Percentiles rank a stretch among this genome's conserved stretches.
Conservation (phyloP, 208 protist species). For the Trypanosoma avium region DNA sequence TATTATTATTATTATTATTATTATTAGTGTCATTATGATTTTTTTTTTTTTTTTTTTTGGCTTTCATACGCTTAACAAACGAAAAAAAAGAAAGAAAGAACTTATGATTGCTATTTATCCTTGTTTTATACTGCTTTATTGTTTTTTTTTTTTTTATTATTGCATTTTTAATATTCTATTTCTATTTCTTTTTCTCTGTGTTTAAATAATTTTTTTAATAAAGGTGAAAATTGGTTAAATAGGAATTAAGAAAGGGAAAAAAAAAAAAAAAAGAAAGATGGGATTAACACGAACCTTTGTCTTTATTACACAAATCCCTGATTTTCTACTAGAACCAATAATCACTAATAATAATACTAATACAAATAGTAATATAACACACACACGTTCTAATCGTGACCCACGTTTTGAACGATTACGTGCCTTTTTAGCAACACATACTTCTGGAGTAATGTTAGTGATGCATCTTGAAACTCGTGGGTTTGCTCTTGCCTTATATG, state of each 20-base stretch:
- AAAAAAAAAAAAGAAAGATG: slow-evolving; percentile 26
- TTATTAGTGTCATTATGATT: too few relatives aligned
- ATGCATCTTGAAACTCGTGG: slow-evolving; percentile 81
- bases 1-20: too few relatives aligned
- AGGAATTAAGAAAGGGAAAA: too few relatives aligned
- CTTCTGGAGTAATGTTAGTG: slow-evolving; percentile 82
- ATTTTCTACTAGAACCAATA: slow-evolving; percentile 67
- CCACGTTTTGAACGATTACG: slow-evolving; percentile 84
- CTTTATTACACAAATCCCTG: slow-evolving; percentile 82
- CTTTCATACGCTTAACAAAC: too few relatives aligned
- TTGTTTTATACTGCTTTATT: too few relatives aligned
- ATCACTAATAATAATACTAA: not conserved
- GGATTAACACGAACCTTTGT: slow-evolving; percentile 75
- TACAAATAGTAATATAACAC: too few relatives aligned
- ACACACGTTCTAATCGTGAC: slow-evolving; percentile 47
- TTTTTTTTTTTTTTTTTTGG: too few relatives aligned
- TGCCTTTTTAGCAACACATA: slow-evolving; percentile 68
- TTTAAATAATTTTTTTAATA: slow-evolving; percentile 4
- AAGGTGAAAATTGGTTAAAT: not conserved
- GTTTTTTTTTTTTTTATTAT: slow-evolving; percentile 14
- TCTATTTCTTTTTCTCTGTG: too few relatives aligned
- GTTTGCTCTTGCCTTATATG: slow-evolving; percentile 81
- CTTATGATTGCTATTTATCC: too few relatives aligned
- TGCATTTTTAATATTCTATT: slow-evolving; percentile 18
- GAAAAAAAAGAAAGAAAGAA: not conserved